Evolutionary conservation across 1,284 basidiomycete species (phyloP), one percentile per base, ranked within the genome.

Genomic region (Ganoderma boninense): DNA sequence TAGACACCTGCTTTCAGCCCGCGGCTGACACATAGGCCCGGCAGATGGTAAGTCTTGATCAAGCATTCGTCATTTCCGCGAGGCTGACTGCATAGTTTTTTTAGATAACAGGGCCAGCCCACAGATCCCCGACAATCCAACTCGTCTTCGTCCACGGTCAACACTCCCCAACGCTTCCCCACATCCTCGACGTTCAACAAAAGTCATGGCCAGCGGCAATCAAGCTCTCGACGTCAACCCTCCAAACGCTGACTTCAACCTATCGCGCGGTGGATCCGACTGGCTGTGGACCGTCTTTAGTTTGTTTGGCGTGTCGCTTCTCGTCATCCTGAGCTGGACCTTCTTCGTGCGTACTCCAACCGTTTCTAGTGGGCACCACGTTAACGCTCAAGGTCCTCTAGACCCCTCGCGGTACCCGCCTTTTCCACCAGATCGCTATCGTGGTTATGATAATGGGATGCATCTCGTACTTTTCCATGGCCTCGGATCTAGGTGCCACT

Each of bases 251-350:
- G 76, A 79, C 63, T 73, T 76, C 67, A 81, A 86, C 74, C 82
- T 86, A 72, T 82, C 81, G 60, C 77, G 77, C 0, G 76, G 79
- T 68, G 84, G 80, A 6, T 85, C 86, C 2, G 82, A 88, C 78
- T 91, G 84, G 84, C 82, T 89, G 43, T 90, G 88, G 85, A 81
- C 87, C 0, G 88, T 88, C 40, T 88, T 88, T 69, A 82, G 86
- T n/a, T 71, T 88, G 67, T 85, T 88, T 82, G 72, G 81, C 5
- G 23, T 86, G 13, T 79, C 81, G n/a, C 82, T 83, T 73, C 67
- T 87, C 11, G 63, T 78, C 61, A 76, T 84, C 63, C 64, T 87
- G 43, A 77, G 66, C 29, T 86, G 84, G 81, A 80, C 81, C 14
- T 80, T 84, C 69, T 75, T 76, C 46, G 84, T 84, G 46, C 29